Evolutionary conservation across 208 protist species (phyloP), one percentile per base, ranked within the genome.

Genomic region (Wallacemonas sp.): DNA sequence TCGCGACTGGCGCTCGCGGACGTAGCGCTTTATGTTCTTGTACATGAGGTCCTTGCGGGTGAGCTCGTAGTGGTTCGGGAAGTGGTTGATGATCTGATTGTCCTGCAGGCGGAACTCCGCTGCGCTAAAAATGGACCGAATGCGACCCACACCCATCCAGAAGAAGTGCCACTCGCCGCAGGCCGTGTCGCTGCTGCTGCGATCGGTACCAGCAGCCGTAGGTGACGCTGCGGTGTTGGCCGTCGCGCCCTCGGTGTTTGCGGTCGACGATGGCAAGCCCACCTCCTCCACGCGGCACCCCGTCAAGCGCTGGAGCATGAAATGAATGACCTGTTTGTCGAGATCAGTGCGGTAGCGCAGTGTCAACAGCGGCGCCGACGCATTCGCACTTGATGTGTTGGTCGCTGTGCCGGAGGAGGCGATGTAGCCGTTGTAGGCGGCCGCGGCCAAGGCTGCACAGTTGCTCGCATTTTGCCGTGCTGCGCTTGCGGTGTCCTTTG

Each of bases 31-130:
- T 47, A 98, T 91, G 80, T 99, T 98, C 69, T 97, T 97, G 62
- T 98, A 96, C 90, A 99, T 97, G 53, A 98, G 72, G 70, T 99
- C 98, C 67, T 99, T 99, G 8, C 97, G 73, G 11, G 97, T 99
- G 27, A 99, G 80, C 79, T 98, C 97, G 53, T 93, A 96, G 77
- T 98, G 96, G 68, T 98, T 98, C n/a, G 97, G 97, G 61, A 98
- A 99, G 83, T 99, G 98, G 76, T 98, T 98, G 67, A 99, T 89
- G 61, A 97, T 88, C 62, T 97, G 93, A 8, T 76, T 66, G 31
- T 97, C 93, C 26, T 81, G 71, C 36, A 95, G 81, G 41, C 90
- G 74, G 54, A 88, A 90, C 28, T 88, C 79, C 27, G 75, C 72
- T 15, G 80, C 76, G 39, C 71, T 75, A 64, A 97, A 88, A 21